These are phyloP conservation scores for Intubia oerlemansii DNA, from an alignment of 2,329 filamentous ascomycete species.

Conservation along the genomic window DNA sequence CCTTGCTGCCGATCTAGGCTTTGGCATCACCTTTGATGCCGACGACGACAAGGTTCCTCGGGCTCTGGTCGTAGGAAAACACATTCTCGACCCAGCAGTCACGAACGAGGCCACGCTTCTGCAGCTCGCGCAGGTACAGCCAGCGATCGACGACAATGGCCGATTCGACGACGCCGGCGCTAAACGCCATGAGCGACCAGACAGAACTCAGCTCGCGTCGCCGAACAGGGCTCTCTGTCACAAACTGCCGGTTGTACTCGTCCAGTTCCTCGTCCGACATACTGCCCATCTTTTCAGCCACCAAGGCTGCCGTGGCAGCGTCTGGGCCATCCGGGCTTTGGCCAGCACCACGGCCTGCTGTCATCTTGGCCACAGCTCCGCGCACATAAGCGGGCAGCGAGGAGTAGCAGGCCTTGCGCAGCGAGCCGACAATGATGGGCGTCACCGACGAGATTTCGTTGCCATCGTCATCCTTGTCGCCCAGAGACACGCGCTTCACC, in stretches of 20 bases:
- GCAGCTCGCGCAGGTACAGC: slow-evolving; percentile 65
- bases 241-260: slow-evolving; percentile 44
- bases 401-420: slow-evolving; percentile 59
- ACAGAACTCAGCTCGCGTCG: slow-evolving; percentile 70
- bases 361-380: slow-evolving; percentile 58
- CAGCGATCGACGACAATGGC: slow-evolving; percentile 81
- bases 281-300: slow-evolving; percentile 39
- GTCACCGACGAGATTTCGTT: slow-evolving; percentile 40
- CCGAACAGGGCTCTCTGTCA: slow-evolving; percentile 18
- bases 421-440: slow-evolving; percentile 68
- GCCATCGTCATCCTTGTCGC: slow-evolving; percentile 12
- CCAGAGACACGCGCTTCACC: slow-evolving; percentile 39
- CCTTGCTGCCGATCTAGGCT: too few relatives aligned
- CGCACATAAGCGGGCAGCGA: slow-evolving; percentile 60
- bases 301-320: slow-evolving; percentile 18
- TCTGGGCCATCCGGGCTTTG: slow-evolving; percentile 10
- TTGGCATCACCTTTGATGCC: slow-evolving; percentile 56
- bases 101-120: slow-evolving; percentile 31
- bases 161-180: slow-evolving; percentile 71
- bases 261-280: slow-evolving; percentile 59
- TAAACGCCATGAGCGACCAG: slow-evolving; percentile 94
- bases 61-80: slow-evolving; percentile 72
- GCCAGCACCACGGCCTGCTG: slow-evolving; percentile 5
- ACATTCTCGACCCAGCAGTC: slow-evolving; percentile 83
- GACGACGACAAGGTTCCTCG: slow-evolving; percentile 81